These are phyloP conservation scores for Dictyostelium capitatum DNA, from an alignment of 78 protist genomes.

Conservation along the genomic window DNA sequence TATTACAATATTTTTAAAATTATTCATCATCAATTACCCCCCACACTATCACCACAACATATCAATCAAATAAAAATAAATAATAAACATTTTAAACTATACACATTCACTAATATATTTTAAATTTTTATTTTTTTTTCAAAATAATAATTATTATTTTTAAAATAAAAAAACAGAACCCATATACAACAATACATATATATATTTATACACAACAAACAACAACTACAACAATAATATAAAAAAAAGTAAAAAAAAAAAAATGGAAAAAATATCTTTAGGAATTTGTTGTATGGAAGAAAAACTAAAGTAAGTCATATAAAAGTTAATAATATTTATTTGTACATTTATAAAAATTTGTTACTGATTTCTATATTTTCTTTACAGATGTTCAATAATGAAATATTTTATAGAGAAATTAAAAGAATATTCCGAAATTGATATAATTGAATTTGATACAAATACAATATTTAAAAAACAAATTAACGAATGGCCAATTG, in stretches of 20 bases:
- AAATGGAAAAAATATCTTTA: constrained; percentile 22
- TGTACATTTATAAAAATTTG: not conserved
- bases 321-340: not conserved
- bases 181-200: no score
- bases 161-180: no score
- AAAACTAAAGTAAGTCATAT: constrained; percentile 51
- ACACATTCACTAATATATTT: no score
- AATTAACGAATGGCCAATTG: constrained; percentile 90
- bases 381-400: constrained; percentile 43
- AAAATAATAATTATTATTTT: no score
- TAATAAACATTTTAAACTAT: no score
- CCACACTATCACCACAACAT: no score
- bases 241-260: not conserved
- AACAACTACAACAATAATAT: not conserved
- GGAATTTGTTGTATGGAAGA: constrained; percentile 74
- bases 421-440: constrained; percentile 12
- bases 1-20: no score
- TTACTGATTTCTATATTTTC: not conserved
- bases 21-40: no score
- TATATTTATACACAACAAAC: no score
- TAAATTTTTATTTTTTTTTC: no score
- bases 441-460: constrained; percentile 17
- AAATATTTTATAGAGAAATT: constrained; percentile 44
- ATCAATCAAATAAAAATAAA: no score
- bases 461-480: constrained; percentile 36